These are phyloP conservation scores for Aspergillus cejpii DNA, from an alignment of 2,329 filamentous ascomycete species.

Conservation along the genomic window DNA sequence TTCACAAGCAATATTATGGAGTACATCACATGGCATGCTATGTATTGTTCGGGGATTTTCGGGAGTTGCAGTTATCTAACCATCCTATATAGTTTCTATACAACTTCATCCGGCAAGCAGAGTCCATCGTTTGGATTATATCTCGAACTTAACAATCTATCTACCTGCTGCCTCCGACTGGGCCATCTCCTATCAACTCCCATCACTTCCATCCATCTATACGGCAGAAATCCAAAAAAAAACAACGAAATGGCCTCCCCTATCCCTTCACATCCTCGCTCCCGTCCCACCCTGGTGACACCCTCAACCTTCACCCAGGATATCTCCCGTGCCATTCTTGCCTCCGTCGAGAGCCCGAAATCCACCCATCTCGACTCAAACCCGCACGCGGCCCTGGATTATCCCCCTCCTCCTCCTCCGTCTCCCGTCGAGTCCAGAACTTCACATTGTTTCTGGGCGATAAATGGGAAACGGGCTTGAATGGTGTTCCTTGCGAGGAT, in stretches of 20 bases:
- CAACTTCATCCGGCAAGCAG: not conserved
- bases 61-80: no score
- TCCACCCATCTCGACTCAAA: constrained; percentile 25
- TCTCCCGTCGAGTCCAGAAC: constrained; percentile 24
- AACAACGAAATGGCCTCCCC: constrained; percentile 15
- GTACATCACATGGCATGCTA: not conserved
- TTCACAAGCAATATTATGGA: not conserved
- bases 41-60: not conserved
- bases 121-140: not conserved
- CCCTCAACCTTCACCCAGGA: constrained; percentile 32
- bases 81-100: not conserved
- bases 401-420: constrained; percentile 29
- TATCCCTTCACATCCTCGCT: constrained; percentile 13
- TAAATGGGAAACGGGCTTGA: constrained; percentile 5
- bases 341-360: constrained; percentile 29
- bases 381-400: constrained; percentile 18
- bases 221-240: constrained; percentile 1
- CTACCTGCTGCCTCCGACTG: not conserved
- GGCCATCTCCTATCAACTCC: not conserved
- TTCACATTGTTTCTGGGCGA: constrained; percentile 6
- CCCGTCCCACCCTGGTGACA: constrained; percentile 15
- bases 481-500: not conserved
- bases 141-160: not conserved
- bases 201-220: not conserved
- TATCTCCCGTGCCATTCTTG: constrained; percentile 36